phyloP scores from a whole-genome alignment of 1,139 yeast species.

The Taphrina sp. region DNA sequence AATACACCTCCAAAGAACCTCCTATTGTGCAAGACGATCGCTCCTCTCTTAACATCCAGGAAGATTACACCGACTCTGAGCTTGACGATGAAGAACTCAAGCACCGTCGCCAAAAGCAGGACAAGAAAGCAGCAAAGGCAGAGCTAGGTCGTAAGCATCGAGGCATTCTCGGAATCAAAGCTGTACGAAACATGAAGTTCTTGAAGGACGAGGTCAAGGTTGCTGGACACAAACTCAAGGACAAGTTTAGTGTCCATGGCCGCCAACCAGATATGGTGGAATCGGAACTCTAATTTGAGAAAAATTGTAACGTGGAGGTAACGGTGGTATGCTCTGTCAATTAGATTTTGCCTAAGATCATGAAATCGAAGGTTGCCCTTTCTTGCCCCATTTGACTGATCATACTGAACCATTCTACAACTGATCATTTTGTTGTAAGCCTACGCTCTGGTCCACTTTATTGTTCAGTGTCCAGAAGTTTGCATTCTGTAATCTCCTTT shows the following conservation, averaged over 20 bases:
- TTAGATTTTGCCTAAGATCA: no score
- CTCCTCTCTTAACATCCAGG: constrained; percentile 13
- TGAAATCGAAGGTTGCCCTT: no score
- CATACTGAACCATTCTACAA: no score
- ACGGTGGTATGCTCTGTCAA: no score
- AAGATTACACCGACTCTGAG: constrained; percentile 27
- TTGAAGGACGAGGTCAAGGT: constrained; percentile 30
- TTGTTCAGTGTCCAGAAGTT: no score
- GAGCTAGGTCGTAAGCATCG: constrained; percentile 28
- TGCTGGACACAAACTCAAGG: constrained; percentile 19
- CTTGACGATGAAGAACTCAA: constrained; percentile 26
- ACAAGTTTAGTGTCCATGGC: constrained; percentile 28
- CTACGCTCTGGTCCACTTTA: no score
- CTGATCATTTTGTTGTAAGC: no score
- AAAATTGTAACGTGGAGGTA: no score
- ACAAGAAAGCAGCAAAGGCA: constrained; percentile 24
- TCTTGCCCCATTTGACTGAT: no score
- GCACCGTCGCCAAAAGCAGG: constrained; percentile 24
- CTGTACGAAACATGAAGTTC: constrained; percentile 29
- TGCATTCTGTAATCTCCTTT: no score
- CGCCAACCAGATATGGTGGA: constrained; percentile 31
- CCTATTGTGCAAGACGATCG: constrained; percentile 7
- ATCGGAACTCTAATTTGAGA: no score
- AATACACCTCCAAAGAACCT: constrained; percentile 18
- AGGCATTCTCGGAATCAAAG: constrained; percentile 25